These are phyloP conservation scores for Suillus ampliporus DNA, from an alignment of 768 basidiomycete species.

Conservation along the genomic window DNA sequence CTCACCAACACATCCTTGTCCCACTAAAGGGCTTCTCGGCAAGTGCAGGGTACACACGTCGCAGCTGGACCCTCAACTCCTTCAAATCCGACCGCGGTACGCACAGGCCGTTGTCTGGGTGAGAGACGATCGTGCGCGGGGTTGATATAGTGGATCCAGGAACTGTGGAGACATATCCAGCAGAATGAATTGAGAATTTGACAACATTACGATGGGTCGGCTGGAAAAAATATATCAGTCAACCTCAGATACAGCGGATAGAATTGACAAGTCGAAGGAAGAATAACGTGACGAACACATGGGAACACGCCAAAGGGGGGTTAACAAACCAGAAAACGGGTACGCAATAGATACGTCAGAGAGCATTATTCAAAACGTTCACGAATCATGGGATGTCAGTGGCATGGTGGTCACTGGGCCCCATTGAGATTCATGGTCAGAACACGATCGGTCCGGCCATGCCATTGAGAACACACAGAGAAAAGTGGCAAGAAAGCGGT, in stretches of 20 bases:
- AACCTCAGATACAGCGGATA: too few species aligned
- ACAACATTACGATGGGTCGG: constrained; percentile 72
- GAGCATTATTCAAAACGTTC: background rate
- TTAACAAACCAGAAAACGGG: background rate
- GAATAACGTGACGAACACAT: background rate
- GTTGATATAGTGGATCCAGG: constrained; percentile 57
- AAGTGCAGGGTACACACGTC: constrained; percentile 75
- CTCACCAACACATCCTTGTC: constrained; percentile 90
- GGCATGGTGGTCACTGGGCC: background rate
- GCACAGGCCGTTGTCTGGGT: constrained; percentile 60
- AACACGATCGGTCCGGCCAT: background rate
- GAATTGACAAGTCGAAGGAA: background rate
- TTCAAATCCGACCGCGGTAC: constrained; percentile 67
- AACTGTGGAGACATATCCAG: constrained; percentile 65
- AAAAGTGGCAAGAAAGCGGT: background rate
- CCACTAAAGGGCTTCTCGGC: constrained; percentile 70
- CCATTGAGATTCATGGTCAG: background rate
- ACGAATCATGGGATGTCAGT: background rate
- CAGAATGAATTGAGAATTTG: constrained; percentile 79
- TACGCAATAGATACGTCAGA: background rate
- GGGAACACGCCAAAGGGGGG: background rate
- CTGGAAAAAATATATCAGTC: constrained; percentile 39
- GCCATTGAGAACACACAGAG: background rate
- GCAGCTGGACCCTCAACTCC: constrained; percentile 56
- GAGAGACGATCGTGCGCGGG: constrained; percentile 73